Percentiles rank a stretch among this genome's conserved stretches.
Evolutionary conservation across 2,329 filamentous ascomycete species (phyloP).

Genomic region (Salinomyces thailandicus): DNA sequence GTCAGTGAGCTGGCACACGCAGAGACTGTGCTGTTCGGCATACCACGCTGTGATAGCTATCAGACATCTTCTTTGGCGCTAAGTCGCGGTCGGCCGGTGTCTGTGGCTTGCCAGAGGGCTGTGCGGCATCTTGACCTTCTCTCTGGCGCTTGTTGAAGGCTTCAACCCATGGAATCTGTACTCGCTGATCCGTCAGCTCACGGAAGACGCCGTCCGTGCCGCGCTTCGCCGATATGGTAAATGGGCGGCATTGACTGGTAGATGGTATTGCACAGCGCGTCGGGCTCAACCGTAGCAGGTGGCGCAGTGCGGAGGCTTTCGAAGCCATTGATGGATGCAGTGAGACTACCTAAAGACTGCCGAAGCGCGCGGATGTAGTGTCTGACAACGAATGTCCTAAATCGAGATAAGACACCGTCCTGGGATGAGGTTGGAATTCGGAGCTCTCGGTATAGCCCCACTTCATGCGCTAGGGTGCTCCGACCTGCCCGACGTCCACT

Average conservation of each 20-base stretch:
- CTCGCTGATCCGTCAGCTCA: constrained; percentile 48
- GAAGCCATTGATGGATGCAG: constrained; percentile 3
- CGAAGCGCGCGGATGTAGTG: too few relatives aligned
- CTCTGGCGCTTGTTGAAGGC: constrained; percentile 46
- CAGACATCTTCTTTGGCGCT: constrained; percentile 57
- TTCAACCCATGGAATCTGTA: constrained; percentile 59
- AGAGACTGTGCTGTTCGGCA: neutral
- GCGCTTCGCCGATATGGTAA: constrained; percentile 8
- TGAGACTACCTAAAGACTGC: too few relatives aligned
- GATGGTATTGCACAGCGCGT: constrained; percentile 1
- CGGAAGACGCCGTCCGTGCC: constrained; percentile 50
- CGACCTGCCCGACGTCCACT: too few relatives aligned
- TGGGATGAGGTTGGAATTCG: too few relatives aligned
- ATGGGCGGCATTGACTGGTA: constrained; percentile 6
- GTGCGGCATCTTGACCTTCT: constrained; percentile 22
- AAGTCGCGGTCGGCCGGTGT: constrained; percentile 44
- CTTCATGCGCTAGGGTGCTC: too few relatives aligned
- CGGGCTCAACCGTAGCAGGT: neutral
- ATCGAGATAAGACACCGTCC: too few relatives aligned
- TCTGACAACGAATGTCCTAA: too few relatives aligned
- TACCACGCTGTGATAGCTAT: constrained; percentile 59
- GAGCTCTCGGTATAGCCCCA: too few relatives aligned
- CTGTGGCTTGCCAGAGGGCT: constrained; percentile 24
- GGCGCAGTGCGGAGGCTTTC: neutral
- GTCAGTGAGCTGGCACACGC: constrained; percentile 13